Percentiles rank a stretch among this genome's conserved stretches.
These are phyloP conservation scores for Penicillium sumatraense DNA, from an alignment of 2,329 filamentous ascomycete genomes.

Conservation along the genomic window DNA sequence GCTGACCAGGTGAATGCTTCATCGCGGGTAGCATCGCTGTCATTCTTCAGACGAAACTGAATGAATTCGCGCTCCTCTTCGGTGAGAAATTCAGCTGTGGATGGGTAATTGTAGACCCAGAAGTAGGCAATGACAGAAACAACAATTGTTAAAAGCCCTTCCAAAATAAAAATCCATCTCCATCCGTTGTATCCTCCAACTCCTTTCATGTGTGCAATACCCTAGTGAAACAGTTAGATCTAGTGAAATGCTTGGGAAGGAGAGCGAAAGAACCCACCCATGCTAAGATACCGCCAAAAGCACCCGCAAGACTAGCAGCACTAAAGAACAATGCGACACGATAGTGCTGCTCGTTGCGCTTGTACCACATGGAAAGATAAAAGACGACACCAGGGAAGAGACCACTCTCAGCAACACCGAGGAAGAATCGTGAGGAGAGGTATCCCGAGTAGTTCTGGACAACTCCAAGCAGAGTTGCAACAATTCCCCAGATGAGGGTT, in stretches of 20 bases:
- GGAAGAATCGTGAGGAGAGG: conserved; percentile 54
- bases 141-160: conserved; percentile 72
- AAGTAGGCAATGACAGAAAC: conserved; percentile 43
- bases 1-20: conserved; percentile 72
- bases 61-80: conserved; percentile 62
- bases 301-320: conserved; percentile 61
- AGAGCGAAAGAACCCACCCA: conserved; percentile 36
- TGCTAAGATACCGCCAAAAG: conserved; percentile 65
- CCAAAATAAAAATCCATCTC: conserved; percentile 71
- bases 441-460: conserved; percentile 55
- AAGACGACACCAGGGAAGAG: conserved; percentile 61
- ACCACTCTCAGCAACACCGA: conserved; percentile 58
- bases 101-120: conserved; percentile 49
- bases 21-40: conserved; percentile 70
- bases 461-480: conserved; percentile 56
- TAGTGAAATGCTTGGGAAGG: too few relatives aligned
- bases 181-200: conserved; percentile 58
- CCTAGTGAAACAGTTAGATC: conserved; percentile 36
- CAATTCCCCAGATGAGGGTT: conserved; percentile 55
- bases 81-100: conserved; percentile 46
- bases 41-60: conserved; percentile 65
- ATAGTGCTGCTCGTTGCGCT: conserved; percentile 61
- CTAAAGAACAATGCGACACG: conserved; percentile 65
- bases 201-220: conserved; percentile 54
- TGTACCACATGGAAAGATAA: conserved; percentile 68